phyloP scores from a whole-genome alignment of 768 basidiomycete genomes.

The Zangia roseola region DNA sequence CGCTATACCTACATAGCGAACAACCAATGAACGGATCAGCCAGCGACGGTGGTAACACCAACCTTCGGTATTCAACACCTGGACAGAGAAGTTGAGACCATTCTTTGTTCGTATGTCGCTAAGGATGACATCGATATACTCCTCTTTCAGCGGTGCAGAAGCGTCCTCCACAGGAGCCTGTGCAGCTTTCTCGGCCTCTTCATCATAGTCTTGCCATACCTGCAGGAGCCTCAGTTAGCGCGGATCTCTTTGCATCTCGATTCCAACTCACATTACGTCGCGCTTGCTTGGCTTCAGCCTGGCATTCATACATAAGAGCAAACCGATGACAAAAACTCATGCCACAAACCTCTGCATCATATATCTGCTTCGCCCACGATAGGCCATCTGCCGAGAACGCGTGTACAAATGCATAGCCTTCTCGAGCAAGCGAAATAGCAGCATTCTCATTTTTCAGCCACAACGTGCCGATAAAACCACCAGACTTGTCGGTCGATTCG shows the following conservation, averaged over 20 bases:
- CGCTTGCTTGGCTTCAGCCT: conserved; percentile 81
- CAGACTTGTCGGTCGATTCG: conserved; percentile 87
- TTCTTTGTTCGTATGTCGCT: conserved; percentile 77
- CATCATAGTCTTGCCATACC: conserved; percentile 89
- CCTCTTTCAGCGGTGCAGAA: conserved; percentile 61
- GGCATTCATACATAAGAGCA: conserved; percentile 6
- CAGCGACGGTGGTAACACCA: conserved; percentile 10
- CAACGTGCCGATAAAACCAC: conserved; percentile 91
- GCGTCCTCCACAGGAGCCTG: conserved; percentile 47
- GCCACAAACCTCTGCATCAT: conserved; percentile 72
- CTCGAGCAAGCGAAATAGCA: conserved; percentile 77
- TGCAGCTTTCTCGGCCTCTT: conserved; percentile 58
- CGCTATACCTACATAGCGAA: conserved; percentile 65
- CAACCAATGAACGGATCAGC: background rate
- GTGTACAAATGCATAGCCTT: conserved; percentile 89
- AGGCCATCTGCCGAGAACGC: conserved; percentile 82
- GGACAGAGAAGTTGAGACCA: conserved; percentile 87
- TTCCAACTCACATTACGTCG: conserved; percentile 66
- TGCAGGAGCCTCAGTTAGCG: conserved; percentile 28
- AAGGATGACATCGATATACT: conserved; percentile 91
- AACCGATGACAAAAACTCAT: conserved; percentile 1
- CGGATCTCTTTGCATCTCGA: background rate
- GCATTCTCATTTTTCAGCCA: conserved; percentile 85
- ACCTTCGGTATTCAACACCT: conserved; percentile 91
- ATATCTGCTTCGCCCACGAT: conserved; percentile 76